phyloP scores from a whole-genome alignment of 73 alveolate genomes.

The Paraurostyla sp. region DNA sequence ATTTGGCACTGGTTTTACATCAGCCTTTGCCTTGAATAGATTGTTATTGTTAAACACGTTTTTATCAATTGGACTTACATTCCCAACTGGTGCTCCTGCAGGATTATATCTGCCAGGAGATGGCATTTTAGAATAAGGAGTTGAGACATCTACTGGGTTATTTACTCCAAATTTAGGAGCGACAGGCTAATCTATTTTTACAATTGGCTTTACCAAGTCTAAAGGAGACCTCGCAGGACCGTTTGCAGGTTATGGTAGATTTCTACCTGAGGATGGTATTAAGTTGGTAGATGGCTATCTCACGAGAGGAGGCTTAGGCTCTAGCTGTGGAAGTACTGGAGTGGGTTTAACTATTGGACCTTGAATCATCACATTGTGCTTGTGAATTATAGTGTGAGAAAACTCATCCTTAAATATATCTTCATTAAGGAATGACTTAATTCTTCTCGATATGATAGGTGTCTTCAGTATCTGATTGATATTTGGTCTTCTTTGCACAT shows the following conservation, averaged over 20 bases:
- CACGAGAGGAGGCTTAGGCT: not conserved
- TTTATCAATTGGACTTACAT: too few species aligned
- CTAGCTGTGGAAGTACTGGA: constrained; percentile 36
- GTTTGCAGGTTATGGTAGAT: not conserved
- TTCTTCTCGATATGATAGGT: constrained; percentile 88
- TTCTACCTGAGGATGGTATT: not conserved
- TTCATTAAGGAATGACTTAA: constrained; percentile 85
- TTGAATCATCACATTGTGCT: constrained; percentile 58
- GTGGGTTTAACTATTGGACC: constrained; percentile 22
- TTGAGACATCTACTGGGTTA: too few species aligned
- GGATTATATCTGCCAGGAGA: too few species aligned
- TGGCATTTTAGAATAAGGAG: too few species aligned
- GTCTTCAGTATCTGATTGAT: constrained; percentile 82
- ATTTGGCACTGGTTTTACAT: not conserved
- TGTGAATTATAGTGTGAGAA: constrained; percentile 74
- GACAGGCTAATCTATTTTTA: too few species aligned
- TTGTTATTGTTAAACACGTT: not conserved
- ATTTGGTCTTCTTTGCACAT: constrained; percentile 87
- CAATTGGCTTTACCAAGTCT: not conserved
- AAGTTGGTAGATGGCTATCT: constrained; percentile 22
- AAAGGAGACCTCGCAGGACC: too few species aligned
- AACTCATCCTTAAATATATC: constrained; percentile 84
- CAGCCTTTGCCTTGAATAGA: not conserved
- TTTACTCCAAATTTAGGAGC: too few species aligned
- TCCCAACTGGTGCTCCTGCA: too few species aligned